These are phyloP conservation scores for Atalantia buxifolia DNA, from an alignment of 345 rosid species.

Conservation along the genomic window DNA sequence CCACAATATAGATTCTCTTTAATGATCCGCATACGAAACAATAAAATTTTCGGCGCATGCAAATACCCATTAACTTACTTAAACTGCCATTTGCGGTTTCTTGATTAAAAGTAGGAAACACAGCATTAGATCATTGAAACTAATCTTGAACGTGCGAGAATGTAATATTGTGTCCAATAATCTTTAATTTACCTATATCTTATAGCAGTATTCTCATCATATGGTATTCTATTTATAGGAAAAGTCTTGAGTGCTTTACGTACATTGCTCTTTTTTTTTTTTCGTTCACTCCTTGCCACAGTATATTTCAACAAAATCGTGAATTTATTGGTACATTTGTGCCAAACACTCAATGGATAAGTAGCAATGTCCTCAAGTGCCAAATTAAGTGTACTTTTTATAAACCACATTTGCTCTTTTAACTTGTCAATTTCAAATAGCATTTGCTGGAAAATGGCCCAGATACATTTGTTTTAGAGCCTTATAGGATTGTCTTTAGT, in stretches of 20 bases:
- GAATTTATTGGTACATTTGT: too few species aligned
- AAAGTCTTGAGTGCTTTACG: too few species aligned
- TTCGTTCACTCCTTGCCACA: too few species aligned
- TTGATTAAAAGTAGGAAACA: neutral
- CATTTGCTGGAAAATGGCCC: neutral
- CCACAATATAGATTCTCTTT: neutral
- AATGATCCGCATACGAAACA: slow-evolving; percentile 3
- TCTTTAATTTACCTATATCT: neutral
- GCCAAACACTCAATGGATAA: too few species aligned
- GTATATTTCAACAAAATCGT: too few species aligned
- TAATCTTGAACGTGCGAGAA: neutral
- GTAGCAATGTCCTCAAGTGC: too few species aligned
- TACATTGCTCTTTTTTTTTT: too few species aligned
- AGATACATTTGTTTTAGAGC: neutral
- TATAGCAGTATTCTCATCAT: too few species aligned
- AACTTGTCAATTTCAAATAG: neutral
- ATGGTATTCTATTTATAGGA: neutral
- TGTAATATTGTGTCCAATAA: neutral
- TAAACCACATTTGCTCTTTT: neutral
- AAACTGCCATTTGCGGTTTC: neutral
- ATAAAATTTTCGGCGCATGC: neutral
- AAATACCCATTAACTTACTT: neutral
- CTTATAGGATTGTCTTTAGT: neutral
- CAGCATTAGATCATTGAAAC: neutral
- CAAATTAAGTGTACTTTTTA: too few species aligned